Evolutionary conservation across 768 basidiomycete species (phyloP).

Genomic region (Chalciporus sphaerocephalus): DNA sequence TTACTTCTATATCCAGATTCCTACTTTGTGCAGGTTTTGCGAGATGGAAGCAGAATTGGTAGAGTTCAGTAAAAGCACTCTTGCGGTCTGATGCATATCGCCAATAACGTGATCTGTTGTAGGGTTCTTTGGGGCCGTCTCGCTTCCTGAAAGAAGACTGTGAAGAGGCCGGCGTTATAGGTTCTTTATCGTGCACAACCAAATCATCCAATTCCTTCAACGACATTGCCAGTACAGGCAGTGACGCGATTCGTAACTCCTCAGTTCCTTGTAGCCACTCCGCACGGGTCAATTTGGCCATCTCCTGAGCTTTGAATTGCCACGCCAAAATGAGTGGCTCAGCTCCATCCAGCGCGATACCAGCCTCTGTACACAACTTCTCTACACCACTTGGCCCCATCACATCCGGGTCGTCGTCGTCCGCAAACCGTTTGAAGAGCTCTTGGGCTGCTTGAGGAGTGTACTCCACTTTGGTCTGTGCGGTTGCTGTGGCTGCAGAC

Average conservation of each 20-base stretch:
- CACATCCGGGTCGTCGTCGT: constrained; percentile 41
- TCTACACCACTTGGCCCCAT: constrained; percentile 76
- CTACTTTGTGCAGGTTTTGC: constrained; percentile 65
- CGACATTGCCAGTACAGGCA: constrained; percentile 45
- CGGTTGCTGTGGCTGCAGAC: neutral
- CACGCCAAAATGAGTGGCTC: constrained; percentile 71
- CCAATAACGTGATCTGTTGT: constrained; percentile 51
- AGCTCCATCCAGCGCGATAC: constrained; percentile 70
- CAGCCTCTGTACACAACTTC: constrained; percentile 61
- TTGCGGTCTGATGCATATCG: constrained; percentile 46
- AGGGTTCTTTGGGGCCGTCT: constrained; percentile 38
- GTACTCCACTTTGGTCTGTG: constrained; percentile 36
- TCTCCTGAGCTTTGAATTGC: constrained; percentile 66
- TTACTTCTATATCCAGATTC: constrained; percentile 80
- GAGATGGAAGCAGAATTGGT: constrained; percentile 65
- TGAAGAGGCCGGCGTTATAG: constrained; percentile 26
- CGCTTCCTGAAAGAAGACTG: constrained; percentile 33
- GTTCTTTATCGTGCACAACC: constrained; percentile 47
- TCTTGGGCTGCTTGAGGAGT: constrained; percentile 44
- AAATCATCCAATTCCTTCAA: constrained; percentile 60
- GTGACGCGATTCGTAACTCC: constrained; percentile 43
- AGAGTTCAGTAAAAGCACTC: constrained; percentile 59
- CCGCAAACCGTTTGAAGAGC: constrained; percentile 63
- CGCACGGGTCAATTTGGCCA: constrained; percentile 64
- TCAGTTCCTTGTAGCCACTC: constrained; percentile 66